Conservation (phyloP, 2,329 filamentous ascomycete genomes). For the Hypoxylon sp. region DNA sequence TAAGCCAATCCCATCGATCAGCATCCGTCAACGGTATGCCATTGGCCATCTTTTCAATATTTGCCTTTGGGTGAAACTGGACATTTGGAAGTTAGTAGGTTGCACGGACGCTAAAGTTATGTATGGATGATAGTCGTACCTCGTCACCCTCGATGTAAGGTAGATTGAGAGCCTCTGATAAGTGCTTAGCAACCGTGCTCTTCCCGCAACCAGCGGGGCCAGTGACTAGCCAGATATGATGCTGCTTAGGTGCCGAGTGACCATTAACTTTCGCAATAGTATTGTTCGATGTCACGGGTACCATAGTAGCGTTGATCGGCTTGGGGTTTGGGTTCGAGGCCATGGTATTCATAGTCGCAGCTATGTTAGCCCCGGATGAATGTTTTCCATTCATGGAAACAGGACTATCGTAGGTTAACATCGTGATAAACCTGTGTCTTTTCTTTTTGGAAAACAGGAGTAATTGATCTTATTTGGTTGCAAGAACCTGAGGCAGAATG, state of each 20-base stretch:
- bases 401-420: conserved; percentile 66
- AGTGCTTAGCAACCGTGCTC: conserved; percentile 77
- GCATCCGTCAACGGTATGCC: conserved; percentile 89
- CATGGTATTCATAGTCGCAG: conserved; percentile 49
- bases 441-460: conserved; percentile 2
- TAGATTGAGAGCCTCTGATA: conserved; percentile 72
- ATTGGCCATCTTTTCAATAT: conserved; percentile 90
- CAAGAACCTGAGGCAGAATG: conserved; percentile 2
- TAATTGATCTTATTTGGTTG: conserved; percentile 9
- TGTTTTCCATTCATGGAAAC: conserved; percentile 59
- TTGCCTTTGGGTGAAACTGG: conserved; percentile 80
- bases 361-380: conserved; percentile 51
- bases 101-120: conserved; percentile 10
- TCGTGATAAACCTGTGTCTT: conserved; percentile 47
- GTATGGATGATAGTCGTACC: conserved; percentile 63
- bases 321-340: conserved; percentile 50
- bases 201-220: conserved; percentile 85
- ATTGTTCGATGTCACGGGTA: conserved; percentile 51
- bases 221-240: conserved; percentile 85
- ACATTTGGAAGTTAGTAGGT: conserved; percentile 21
- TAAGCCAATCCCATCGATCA: conserved; percentile 98
- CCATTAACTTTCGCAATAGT: conserved; percentile 48
- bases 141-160: conserved; percentile 84
- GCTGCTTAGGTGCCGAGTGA: conserved; percentile 55
- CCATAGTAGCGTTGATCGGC: conserved; percentile 50